phyloP scores from a whole-genome alignment of 371 early-diverging fungal genomes.

The Mucor piriformis region DNA sequence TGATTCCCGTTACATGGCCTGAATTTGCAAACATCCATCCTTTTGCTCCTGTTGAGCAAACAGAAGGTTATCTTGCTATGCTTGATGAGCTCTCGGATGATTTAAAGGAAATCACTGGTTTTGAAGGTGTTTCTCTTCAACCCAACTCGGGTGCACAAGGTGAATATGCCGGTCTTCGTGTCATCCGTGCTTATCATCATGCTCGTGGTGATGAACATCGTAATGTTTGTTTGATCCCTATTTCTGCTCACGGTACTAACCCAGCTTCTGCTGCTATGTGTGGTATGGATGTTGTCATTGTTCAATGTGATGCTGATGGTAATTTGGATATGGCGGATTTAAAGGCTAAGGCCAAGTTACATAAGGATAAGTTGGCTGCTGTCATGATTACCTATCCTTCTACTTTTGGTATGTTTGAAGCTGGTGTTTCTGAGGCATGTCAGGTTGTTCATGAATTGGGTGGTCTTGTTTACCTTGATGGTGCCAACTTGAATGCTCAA shows the following conservation, averaged over 20 bases:
- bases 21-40: constrained; percentile 95
- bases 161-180: constrained; percentile 95
- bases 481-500: constrained; percentile 98
- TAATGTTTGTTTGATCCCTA: constrained; percentile 94
- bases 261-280: constrained; percentile 98
- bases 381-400: constrained; percentile 98
- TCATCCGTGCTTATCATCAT: constrained; percentile 89
- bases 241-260: constrained; percentile 98
- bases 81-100: constrained; percentile 85
- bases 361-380: constrained; percentile 84
- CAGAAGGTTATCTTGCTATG: constrained; percentile 87
- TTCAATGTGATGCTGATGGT: constrained; percentile 90
- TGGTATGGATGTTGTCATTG: constrained; percentile 90
- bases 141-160: constrained; percentile 99
- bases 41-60: constrained; percentile 92
- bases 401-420: constrained; percentile 97
- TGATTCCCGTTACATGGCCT: constrained; percentile 98
- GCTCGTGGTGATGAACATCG: constrained; percentile 83
- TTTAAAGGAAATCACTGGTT: constrained; percentile 91
- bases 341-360: constrained; percentile 81
- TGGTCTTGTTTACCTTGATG: constrained; percentile 99
- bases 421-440: constrained; percentile 83
- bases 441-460: constrained; percentile 87
- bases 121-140: constrained; percentile 90
- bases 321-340: constrained; percentile 91